A percentile compares a stretch with the other conserved stretches of the same genome.
These are phyloP conservation scores for Coprinopsis marcescibilis DNA, from an alignment of 768 basidiomycete species.

Conservation along the genomic window DNA sequence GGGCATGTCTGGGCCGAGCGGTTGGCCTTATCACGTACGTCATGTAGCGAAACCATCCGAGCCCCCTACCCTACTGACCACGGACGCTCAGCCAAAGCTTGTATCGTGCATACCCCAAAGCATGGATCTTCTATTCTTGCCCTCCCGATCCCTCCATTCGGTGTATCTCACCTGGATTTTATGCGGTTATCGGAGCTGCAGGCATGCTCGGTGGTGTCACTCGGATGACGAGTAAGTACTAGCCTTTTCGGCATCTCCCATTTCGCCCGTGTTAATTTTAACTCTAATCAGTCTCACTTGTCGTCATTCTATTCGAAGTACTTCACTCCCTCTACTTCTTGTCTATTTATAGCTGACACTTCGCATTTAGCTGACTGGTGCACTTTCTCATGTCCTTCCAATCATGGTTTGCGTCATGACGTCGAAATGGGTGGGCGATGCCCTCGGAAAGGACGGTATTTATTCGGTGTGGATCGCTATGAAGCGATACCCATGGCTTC, in stretches of 20 bases:
- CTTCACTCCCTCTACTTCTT: not conserved
- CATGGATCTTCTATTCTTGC: slow-evolving; percentile 68
- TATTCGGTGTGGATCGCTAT: slow-evolving; percentile 71
- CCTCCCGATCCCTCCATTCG: slow-evolving; percentile 63
- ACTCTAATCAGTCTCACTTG: slow-evolving; percentile 53
- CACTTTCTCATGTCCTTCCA: slow-evolving; percentile 73
- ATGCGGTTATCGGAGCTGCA: slow-evolving; percentile 71
- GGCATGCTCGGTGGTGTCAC: slow-evolving; percentile 75
- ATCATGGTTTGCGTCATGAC: slow-evolving; percentile 80
- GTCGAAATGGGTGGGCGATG: slow-evolving; percentile 73
- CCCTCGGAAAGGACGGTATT: slow-evolving; percentile 62
- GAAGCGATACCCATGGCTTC: slow-evolving; percentile 66
- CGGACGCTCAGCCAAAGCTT: slow-evolving; percentile 49
- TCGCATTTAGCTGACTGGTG: slow-evolving; percentile 57
- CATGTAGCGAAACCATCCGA: not conserved
- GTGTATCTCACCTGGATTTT: slow-evolving; percentile 73
- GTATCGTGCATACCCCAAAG: slow-evolving; percentile 57
- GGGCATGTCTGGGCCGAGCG: slow-evolving; percentile 67
- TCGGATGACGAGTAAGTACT: slow-evolving; percentile 60
- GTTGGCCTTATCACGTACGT: slow-evolving; percentile 62
- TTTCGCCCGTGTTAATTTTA: not conserved
- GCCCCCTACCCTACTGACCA: not conserved
- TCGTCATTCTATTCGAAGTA: slow-evolving; percentile 74
- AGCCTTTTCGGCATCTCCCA: not conserved
- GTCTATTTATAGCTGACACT: slow-evolving; percentile 2